A percentile compares a stretch with the other conserved stretches of the same genome.
Evolutionary conservation across 2,329 filamentous ascomycete genomes (phyloP).

Genomic region (Fusarium sp.): DNA sequence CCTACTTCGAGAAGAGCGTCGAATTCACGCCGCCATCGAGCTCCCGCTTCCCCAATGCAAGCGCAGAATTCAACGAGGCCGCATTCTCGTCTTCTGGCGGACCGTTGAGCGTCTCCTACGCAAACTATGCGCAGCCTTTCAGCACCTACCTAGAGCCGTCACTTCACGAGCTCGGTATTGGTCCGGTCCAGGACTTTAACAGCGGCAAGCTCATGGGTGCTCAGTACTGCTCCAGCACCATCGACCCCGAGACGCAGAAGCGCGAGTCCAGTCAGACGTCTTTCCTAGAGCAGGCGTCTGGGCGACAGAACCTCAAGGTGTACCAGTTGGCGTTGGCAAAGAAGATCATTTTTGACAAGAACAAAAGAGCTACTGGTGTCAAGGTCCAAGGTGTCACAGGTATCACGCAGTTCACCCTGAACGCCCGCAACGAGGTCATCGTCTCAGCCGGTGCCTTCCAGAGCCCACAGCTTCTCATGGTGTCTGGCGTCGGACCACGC

Average conservation of each 20-base stretch:
- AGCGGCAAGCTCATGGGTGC: not conserved
- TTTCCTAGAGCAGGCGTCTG: not conserved
- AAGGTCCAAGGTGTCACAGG: not conserved
- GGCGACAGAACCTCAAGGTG: not conserved
- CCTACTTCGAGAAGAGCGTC: not conserved
- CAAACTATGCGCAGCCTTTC: not conserved
- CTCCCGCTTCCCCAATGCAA: not conserved
- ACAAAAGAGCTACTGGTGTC: not conserved
- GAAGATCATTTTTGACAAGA: not conserved
- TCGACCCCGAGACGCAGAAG: not conserved
- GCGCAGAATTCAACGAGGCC: not conserved
- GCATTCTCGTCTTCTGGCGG: not conserved
- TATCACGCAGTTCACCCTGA: conserved; percentile 9
- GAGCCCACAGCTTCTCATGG: conserved; percentile 26
- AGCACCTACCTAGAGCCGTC: too few species aligned
- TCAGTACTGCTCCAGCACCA: not conserved
- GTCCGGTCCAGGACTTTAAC: not conserved
- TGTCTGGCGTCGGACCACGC: conserved; percentile 22
- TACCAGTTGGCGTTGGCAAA: not conserved
- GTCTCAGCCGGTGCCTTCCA: conserved; percentile 18
- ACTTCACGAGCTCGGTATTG: not conserved
- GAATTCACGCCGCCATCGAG: not conserved
- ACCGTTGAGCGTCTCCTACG: not conserved
- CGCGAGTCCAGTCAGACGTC: not conserved
- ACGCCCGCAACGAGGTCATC: conserved; percentile 20